These are phyloP conservation scores for Halophytophthora batemanensis DNA, from an alignment of 352 stramenopile species.

Conservation along the genomic window DNA sequence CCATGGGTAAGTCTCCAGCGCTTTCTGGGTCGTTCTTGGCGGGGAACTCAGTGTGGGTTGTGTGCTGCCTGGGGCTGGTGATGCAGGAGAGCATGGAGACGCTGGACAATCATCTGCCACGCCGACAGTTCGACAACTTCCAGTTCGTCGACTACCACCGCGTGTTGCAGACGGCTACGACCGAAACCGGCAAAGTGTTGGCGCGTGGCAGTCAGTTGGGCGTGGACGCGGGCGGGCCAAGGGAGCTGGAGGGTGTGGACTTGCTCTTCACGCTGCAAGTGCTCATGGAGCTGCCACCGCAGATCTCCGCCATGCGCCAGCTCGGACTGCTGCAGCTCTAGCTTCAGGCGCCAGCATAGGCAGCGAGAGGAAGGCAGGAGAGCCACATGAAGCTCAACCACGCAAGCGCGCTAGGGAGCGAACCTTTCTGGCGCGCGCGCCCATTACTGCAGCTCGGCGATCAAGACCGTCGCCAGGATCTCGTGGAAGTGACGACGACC, in stretches of 20 bases:
- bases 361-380: constrained; percentile 3
- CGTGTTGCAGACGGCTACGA: constrained; percentile 56
- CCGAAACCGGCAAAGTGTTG: constrained; percentile 19
- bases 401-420: not conserved
- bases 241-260: constrained; percentile 22
- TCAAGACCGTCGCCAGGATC: too few species aligned
- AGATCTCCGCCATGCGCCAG: constrained; percentile 42
- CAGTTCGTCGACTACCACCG: constrained; percentile 76
- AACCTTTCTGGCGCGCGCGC: too few species aligned
- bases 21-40: constrained; percentile 1
- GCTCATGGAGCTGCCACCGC: constrained; percentile 39
- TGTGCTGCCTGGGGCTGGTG: constrained; percentile 54
- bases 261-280: constrained; percentile 39
- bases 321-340: constrained; percentile 39
- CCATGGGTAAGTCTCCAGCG: constrained; percentile 29
- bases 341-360: not conserved
- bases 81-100: constrained; percentile 64
- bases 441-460: too few species aligned
- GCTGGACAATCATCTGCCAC: constrained; percentile 67
- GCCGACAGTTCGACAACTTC: constrained; percentile 80
- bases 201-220: constrained; percentile 19
- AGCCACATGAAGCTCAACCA: not conserved
- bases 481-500: too few species aligned
- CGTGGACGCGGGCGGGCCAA: constrained; percentile 8
- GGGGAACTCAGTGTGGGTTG: constrained; percentile 5